Evolutionary conservation across 495 filamentous ascomycete genomes (phyloP).

Genomic region (Talaromyces borbonicus): DNA sequence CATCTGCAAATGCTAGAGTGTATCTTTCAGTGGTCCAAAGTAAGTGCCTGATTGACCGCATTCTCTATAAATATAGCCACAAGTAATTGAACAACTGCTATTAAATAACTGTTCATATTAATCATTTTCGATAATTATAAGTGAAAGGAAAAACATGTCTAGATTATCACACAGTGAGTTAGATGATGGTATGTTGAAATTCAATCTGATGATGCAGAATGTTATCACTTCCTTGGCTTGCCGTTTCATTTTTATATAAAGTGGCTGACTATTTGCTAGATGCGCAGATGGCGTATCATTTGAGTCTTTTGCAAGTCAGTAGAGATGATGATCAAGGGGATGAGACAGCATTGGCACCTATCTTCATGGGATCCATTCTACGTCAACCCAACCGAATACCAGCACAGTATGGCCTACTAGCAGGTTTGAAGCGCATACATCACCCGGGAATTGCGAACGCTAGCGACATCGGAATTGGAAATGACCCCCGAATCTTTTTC

Average conservation of each 20-base stretch:
- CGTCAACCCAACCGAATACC: neutral
- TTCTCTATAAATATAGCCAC: neutral
- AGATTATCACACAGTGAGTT: neutral
- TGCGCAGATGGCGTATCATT: neutral
- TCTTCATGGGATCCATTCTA: neutral
- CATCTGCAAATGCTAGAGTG: neutral
- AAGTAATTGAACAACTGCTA: neutral
- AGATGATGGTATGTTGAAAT: neutral
- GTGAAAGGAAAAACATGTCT: neutral
- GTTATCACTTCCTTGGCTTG: neutral
- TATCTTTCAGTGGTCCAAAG: neutral
- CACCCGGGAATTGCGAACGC: neutral
- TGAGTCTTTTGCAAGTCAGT: neutral
- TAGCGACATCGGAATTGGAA: neutral
- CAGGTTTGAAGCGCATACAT: neutral
- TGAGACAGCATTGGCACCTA: neutral
- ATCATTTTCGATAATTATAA: neutral
- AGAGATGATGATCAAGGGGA: neutral
- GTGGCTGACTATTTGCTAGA: neutral
- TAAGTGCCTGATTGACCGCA: neutral
- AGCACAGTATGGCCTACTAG: neutral
- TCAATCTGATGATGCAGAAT: neutral
- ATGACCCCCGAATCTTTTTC: slow-evolving; percentile 48
- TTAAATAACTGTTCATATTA: neutral
- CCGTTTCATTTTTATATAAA: neutral